phyloP scores from a whole-genome alignment of 2,329 filamentous ascomycete genomes.

The Phaeosphaeria sp. region DNA sequence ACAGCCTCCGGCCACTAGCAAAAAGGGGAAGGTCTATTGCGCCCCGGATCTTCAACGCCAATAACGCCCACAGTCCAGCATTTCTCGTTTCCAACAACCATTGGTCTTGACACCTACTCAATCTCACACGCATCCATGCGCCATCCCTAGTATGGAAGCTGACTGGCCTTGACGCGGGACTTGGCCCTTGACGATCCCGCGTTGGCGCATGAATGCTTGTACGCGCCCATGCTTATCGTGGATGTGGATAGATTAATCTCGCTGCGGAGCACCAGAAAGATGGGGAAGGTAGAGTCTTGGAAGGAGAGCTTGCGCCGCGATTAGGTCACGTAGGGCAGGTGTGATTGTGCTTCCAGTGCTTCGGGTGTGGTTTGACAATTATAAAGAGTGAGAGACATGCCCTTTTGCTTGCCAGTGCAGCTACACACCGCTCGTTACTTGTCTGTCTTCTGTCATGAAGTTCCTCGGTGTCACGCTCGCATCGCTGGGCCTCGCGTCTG shows the following conservation, averaged over 20 bases:
- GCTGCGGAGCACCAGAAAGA: constrained; percentile 16
- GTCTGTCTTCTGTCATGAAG: constrained; percentile 34
- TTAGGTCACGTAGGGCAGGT: constrained; percentile 35
- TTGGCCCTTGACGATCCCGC: constrained; percentile 19
- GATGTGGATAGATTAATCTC: constrained; percentile 31
- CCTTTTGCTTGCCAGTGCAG: not conserved
- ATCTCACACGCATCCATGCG: constrained; percentile 8
- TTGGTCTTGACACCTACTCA: constrained; percentile 7
- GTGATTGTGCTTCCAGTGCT: not conserved
- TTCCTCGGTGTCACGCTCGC: constrained; percentile 37
- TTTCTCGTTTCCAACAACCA: constrained; percentile 5
- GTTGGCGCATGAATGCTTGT: constrained; percentile 15
- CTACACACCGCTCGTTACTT: constrained; percentile 8
- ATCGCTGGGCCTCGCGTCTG: constrained; percentile 40
- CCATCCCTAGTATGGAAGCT: constrained; percentile 19
- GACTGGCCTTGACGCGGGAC: constrained; percentile 6
- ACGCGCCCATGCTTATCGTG: constrained; percentile 21
- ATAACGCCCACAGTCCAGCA: constrained; percentile 8
- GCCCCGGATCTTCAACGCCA: constrained; percentile 6
- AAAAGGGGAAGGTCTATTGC: constrained; percentile 14
- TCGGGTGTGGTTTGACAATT: not conserved
- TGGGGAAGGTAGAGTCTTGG: constrained; percentile 29
- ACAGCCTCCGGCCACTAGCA: not conserved
- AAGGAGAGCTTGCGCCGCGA: constrained; percentile 27
- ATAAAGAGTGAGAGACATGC: constrained; percentile 9